phyloP scores from a whole-genome alignment of 345 rosid genomes.

The Eucalyptus lansdowneana region DNA sequence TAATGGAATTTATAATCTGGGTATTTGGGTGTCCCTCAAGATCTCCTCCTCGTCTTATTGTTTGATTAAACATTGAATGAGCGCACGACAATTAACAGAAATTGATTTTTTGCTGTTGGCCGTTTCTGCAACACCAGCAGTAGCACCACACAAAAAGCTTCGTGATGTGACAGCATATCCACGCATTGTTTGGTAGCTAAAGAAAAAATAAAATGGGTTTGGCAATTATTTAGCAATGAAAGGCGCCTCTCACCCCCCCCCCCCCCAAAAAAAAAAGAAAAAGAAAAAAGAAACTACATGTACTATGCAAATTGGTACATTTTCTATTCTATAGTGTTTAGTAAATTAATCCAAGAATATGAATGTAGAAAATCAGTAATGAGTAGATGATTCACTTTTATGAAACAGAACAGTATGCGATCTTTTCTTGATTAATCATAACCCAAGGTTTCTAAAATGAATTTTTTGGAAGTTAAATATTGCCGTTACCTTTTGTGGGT shows the following conservation, averaged over 20 bases:
- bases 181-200: neutral
- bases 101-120: neutral
- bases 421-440: neutral
- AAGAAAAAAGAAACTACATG: neutral
- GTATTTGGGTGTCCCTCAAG: neutral
- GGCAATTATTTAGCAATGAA: neutral
- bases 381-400: neutral
- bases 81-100: neutral
- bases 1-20: neutral
- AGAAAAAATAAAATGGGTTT: neutral
- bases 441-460: neutral
- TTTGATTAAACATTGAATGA: neutral
- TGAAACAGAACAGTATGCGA: neutral
- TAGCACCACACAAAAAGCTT: neutral
- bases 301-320: neutral
- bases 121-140: neutral
- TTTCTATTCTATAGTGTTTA: neutral
- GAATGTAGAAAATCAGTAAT: neutral
- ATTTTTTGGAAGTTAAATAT: neutral
- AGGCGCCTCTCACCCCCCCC: neutral
- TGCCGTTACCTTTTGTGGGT: neutral
- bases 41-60: neutral
- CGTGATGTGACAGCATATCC: neutral
- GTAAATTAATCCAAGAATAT: neutral
- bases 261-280: too few species aligned